Conservation (phyloP, 2,329 filamentous ascomycete species). For the Claviceps arundinis region DNA sequence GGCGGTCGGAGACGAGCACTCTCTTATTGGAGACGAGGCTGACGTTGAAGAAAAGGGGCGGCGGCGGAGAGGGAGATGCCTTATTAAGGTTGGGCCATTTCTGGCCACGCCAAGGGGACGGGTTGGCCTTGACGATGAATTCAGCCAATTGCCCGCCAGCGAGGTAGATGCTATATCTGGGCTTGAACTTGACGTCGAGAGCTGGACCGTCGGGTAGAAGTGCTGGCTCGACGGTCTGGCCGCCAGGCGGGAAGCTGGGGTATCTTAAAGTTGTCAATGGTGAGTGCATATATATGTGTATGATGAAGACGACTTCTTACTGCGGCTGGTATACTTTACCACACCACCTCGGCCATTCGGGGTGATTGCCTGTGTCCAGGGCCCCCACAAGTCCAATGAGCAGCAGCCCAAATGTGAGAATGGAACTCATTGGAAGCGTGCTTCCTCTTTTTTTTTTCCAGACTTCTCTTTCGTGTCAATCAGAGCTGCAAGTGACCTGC, state of each 20-base stretch:
- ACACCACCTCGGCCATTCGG: conserved; percentile 33
- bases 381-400: conserved; percentile 3
- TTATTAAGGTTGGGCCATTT: conserved; percentile 19
- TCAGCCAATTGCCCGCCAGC: conserved; percentile 25
- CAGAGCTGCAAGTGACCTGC: too few species aligned
- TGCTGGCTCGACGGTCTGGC: conserved; percentile 25
- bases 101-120: conserved; percentile 27
- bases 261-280: conserved; percentile 11
- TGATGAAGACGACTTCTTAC: conserved; percentile 11
- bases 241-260: conserved; percentile 31
- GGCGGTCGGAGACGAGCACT: conserved; percentile 20
- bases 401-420: background rate
- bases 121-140: conserved; percentile 29
- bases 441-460: background rate
- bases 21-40: conserved; percentile 16
- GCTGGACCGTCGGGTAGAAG: conserved; percentile 18
- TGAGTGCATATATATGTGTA: background rate
- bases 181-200: conserved; percentile 29
- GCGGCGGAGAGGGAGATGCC: conserved; percentile 5
- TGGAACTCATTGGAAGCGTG: background rate
- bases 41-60: conserved; percentile 24
- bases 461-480: background rate
- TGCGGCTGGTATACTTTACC: conserved; percentile 32
- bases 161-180: conserved; percentile 34
- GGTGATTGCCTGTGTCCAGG: conserved; percentile 25